Evolutionary conservation across 192 early-diverging fungal species (phyloP), one percentile per base, ranked within the genome.

Genomic region (Thoreauomyces humboldtii): DNA sequence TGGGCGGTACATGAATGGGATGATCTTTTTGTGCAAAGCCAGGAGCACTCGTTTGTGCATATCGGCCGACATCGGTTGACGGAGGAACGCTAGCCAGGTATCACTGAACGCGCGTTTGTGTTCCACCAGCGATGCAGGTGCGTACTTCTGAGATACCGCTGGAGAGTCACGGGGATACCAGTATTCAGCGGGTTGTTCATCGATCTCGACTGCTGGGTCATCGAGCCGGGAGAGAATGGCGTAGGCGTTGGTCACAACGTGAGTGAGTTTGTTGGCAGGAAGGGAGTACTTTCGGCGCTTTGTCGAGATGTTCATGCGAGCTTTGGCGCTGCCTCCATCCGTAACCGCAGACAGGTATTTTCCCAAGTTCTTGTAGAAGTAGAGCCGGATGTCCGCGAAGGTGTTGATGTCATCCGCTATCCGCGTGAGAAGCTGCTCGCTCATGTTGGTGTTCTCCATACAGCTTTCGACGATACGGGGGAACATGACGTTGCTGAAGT

Each of bases 351-450:
- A 32, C 19, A 57, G 34, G 35, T 57, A 57, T 57, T 57, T 57
- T 73, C 73, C 65, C 5, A 84, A 59, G 65, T 86, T 74, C 69
- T 87, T 89, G 70, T 82, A 86, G 69, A 93, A 94, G 71, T 92
- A 92, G 62, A 84, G 83, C 65, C 91, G 81, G 41, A 95, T 70
- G 66, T 98, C 96, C 64, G 91, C 91, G 72, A 91, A 94, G 7
- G 71, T 66, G 70, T 89, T 89, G 34, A 94, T 86, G 37, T 86
- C 85, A 46, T 87, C 85, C 1, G 86, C 73, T 24, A 94, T 73
- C 55, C 81, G 75, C 12, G 77, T 80, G 42, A 82, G 48, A 32
- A 96, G 51, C 24, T 68, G 47, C 19, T 70, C 57, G 46, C 50
- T 56, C 24, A 68, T 27, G 31, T 56, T 21, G 3, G 78, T 35